Evolutionary conservation across 2,329 filamentous ascomycete species (phyloP), one percentile per base, ranked within the genome.

Genomic region (Hypoxylon rubiginosum): DNA sequence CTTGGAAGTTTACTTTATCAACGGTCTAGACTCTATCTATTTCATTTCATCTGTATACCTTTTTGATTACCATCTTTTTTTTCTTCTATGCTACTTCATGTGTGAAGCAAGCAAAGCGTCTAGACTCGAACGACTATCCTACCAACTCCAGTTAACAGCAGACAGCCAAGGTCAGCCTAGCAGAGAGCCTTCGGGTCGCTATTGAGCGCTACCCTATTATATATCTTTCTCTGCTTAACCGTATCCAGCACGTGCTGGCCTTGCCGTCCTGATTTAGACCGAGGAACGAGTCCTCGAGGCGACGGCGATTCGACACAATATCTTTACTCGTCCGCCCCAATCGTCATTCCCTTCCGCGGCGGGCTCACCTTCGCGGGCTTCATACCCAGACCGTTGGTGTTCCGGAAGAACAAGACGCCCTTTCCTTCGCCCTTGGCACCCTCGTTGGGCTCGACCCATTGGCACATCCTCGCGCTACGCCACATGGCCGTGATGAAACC

Each of bases 371-470:
- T 73, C 48, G 71, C 55, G 8, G 83, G 83, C 74, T 80, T 76
- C 54, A 89, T 82, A 71, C 96, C 96, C 24, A 97, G 83, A 19
- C 93, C 92, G 82, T 98, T 99, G 74, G 87, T 86, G 87, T 99
- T 99, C 77, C 95, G 90, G 91, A 92, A 99, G 88, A 99, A 97
- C 59, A 97, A 82, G 30, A 99, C 91, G 67, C 91, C 90, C 84
- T 93, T 91, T 78, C 90, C 91, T 74, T 94, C 90, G 34, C 93
- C 95, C 77, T 89, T 81, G 54, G 94, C 92, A 58, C 89, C 93
- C 74, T 89, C 91, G 76, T 89, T 94, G 60, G 94, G 93, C 89
- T 99, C 96, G 69, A 99, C 94, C 93, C 94, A 99, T 81, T 98
- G 94, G 88, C 96, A 99, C 89, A 87, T 89, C 67, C 96, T 90